phyloP scores from a whole-genome alignment of 2,329 filamentous ascomycete species.

The Stachybotrys chartarum region DNA sequence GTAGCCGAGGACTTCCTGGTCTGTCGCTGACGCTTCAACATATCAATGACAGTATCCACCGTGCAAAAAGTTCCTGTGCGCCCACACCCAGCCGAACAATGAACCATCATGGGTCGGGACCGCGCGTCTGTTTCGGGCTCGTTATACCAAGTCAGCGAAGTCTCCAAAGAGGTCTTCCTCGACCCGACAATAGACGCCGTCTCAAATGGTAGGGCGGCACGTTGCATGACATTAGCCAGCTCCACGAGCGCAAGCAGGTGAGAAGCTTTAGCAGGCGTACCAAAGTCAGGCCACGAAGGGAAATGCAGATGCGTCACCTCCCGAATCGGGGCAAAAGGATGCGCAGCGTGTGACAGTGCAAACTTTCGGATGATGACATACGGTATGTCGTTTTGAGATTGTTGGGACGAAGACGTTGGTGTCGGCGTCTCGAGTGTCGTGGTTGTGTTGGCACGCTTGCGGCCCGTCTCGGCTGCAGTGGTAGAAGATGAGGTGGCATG shows the following conservation, averaged over 20 bases:
- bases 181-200: conserved; percentile 27
- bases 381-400: conserved; percentile 49
- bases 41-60: conserved; percentile 90
- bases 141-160: conserved; percentile 40
- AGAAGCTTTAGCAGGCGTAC: conserved; percentile 78
- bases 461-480: conserved; percentile 29
- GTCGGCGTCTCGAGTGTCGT: conserved; percentile 31
- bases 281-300: conserved; percentile 95
- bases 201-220: conserved; percentile 41
- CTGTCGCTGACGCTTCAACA: conserved; percentile 78
- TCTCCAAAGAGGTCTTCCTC: conserved; percentile 18
- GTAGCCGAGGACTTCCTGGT: conserved; percentile 17
- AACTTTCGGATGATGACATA: conserved; percentile 84
- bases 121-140: conserved; percentile 50
- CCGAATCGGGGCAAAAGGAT: conserved; percentile 78
- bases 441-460: conserved; percentile 48
- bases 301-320: conserved; percentile 96
- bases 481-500: conserved; percentile 15
- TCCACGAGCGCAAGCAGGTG: conserved; percentile 88
- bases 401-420: conserved; percentile 16
- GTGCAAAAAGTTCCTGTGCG: conserved; percentile 96
- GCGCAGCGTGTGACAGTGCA: conserved; percentile 65
- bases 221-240: conserved; percentile 71
- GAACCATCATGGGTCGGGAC: conserved; percentile 73
- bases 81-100: conserved; percentile 93